Evolutionary conservation across 2,329 filamentous ascomycete genomes (phyloP).

Genomic region (Aureobasidium lini): DNA sequence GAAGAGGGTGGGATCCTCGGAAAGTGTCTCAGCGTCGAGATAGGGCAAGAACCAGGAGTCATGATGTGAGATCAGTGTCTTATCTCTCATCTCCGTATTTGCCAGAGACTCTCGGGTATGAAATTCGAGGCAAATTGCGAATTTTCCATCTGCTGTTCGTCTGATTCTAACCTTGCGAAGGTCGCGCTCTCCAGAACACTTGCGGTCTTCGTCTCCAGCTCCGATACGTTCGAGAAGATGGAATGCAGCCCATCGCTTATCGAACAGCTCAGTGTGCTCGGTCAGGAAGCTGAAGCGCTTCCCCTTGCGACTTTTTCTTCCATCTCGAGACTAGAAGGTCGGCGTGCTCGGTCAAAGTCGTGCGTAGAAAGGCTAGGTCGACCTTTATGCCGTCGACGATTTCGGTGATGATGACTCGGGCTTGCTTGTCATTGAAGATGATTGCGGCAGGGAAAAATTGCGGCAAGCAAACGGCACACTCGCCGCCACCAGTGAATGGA

Average conservation of each 20-base stretch:
- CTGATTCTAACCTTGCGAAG: neutral
- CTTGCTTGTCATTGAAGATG: neutral
- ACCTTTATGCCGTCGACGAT: neutral
- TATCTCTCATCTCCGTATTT: neutral
- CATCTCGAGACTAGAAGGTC: neutral
- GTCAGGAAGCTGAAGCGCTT: neutral
- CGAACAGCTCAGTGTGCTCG: neutral
- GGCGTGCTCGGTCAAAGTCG: neutral
- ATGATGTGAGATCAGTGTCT: neutral
- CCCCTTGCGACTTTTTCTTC: neutral
- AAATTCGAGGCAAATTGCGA: neutral
- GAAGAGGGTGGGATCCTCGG: constrained; percentile 9
- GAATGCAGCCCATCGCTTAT: neutral
- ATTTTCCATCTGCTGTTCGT: neutral
- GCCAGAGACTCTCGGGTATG: neutral
- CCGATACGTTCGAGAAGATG: neutral
- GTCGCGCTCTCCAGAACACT: neutral
- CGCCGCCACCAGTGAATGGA: neutral
- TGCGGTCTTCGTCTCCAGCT: neutral
- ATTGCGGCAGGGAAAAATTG: neutral
- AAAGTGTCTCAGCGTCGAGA: constrained; percentile 14
- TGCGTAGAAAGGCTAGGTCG: neutral
- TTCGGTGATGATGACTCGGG: neutral
- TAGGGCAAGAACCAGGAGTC: constrained; percentile 14
- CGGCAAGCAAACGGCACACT: neutral